Evolutionary conservation across 2,329 filamentous ascomycete species (phyloP).

Genomic region (Nemania sp.): DNA sequence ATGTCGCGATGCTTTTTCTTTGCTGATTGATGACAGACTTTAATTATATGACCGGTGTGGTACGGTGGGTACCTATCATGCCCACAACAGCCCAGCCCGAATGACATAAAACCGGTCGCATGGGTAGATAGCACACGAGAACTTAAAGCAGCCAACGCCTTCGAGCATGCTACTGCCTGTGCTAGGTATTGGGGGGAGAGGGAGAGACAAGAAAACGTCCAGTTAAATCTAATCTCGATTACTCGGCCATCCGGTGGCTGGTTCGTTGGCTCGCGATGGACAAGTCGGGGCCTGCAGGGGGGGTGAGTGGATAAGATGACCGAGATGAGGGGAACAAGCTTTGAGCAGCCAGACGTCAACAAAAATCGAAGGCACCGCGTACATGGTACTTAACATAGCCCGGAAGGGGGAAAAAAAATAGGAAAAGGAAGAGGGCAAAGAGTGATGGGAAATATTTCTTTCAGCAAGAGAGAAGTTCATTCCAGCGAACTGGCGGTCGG

Average conservation of each 20-base stretch:
- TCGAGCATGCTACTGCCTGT: not conserved
- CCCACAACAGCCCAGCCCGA: not conserved
- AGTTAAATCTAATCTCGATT: constrained; percentile 29
- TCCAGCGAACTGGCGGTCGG: constrained; percentile 10
- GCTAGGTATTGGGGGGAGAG: too few relatives aligned
- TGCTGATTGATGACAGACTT: constrained; percentile 12
- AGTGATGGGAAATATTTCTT: not conserved
- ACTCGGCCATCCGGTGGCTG: constrained; percentile 24
- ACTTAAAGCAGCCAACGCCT: constrained; percentile 18
- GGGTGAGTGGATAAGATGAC: constrained; percentile 29
- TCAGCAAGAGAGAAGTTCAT: constrained; percentile 1
- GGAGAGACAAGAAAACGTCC: constrained; percentile 17
- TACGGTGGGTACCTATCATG: not conserved
- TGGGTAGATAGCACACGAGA: constrained; percentile 16
- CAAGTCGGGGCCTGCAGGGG: constrained; percentile 27
- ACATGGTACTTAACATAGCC: too few relatives aligned
- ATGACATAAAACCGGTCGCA: constrained; percentile 18
- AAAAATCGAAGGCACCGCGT: not conserved
- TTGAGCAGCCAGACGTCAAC: constrained; percentile 17
- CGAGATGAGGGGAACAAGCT: constrained; percentile 28
- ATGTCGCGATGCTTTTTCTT: not conserved
- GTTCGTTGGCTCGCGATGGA: constrained; percentile 26
- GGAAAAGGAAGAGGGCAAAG: not conserved
- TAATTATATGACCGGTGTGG: not conserved
- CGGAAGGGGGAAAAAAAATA: not conserved